Conservation (phyloP, 306 rosid species). For the Inga leiocalycina region DNA sequence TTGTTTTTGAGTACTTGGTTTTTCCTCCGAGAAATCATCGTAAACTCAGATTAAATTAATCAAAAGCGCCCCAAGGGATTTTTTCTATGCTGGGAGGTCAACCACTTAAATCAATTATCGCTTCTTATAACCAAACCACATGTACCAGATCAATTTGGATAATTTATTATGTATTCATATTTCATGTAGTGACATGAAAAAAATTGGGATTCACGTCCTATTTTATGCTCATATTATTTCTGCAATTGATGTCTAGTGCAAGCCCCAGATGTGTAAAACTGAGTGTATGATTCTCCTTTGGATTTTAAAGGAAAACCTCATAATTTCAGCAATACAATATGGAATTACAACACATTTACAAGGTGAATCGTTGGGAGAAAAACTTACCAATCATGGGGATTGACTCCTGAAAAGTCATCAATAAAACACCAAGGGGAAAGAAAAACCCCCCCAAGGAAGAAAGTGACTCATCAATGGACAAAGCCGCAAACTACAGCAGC, state of each 20-base stretch:
- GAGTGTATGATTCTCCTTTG: neutral
- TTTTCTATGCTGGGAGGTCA: neutral
- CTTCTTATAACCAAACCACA: neutral
- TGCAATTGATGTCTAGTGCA: neutral
- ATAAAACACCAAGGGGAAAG: neutral
- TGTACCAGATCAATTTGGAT: neutral
- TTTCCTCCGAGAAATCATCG: neutral
- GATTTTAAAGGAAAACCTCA: neutral
- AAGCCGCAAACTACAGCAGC: neutral
- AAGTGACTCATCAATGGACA: neutral
- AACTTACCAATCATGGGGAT: neutral
- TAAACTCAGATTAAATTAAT: neutral
- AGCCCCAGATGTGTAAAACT: too few relatives aligned
- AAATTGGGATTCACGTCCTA: neutral
- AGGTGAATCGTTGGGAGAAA: neutral
- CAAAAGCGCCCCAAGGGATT: neutral
- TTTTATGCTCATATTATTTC: neutral
- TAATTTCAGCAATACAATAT: neutral
- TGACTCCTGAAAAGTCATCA: neutral
- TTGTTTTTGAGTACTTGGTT: neutral
- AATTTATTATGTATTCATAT: neutral
- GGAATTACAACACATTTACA: neutral
- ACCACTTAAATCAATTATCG: neutral
- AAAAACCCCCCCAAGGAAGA: neutral
- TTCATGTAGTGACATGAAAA: neutral